Percentiles rank a stretch among this genome's conserved stretches.
These are phyloP conservation scores for Raffaelea albimanens DNA, from an alignment of 2,329 filamentous ascomycete genomes.

Conservation along the genomic window DNA sequence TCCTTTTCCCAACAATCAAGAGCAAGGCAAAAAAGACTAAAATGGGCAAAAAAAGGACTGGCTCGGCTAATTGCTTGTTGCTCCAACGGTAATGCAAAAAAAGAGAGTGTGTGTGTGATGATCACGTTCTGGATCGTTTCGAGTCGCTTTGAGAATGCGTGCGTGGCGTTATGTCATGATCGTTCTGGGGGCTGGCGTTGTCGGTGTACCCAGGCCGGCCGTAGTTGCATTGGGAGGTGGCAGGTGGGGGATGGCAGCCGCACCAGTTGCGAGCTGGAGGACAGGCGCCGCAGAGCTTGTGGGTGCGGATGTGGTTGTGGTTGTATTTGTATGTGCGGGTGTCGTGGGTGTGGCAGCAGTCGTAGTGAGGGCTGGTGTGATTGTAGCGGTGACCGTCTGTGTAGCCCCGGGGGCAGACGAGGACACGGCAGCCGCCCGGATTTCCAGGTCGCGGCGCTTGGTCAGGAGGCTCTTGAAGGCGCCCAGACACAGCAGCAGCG, in stretches of 20 bases:
- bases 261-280: too few relatives aligned
- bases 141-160: too few relatives aligned
- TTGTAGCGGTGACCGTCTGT: background rate
- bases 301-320: too few relatives aligned
- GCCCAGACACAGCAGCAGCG: constrained; percentile 73
- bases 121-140: too few relatives aligned
- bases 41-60: background rate
- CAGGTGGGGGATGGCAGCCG: too few relatives aligned
- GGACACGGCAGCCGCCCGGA: constrained; percentile 20
- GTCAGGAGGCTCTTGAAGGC: constrained; percentile 80
- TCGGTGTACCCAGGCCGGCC: background rate
- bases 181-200: background rate
- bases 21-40: background rate
- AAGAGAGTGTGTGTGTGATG: too few relatives aligned
- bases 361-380: background rate
- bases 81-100: too few relatives aligned
- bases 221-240: background rate
- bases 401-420: background rate
- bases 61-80: background rate
- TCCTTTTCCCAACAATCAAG: background rate
- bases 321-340: too few relatives aligned
- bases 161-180: background rate
- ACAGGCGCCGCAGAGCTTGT: too few relatives aligned
- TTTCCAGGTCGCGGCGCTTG: constrained; percentile 55
- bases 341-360: background rate